A percentile compares a stretch with the other conserved stretches of the same genome.
These are phyloP conservation scores for Nemania abortiva DNA, from an alignment of 2,329 filamentous ascomycete species.

Conservation along the genomic window DNA sequence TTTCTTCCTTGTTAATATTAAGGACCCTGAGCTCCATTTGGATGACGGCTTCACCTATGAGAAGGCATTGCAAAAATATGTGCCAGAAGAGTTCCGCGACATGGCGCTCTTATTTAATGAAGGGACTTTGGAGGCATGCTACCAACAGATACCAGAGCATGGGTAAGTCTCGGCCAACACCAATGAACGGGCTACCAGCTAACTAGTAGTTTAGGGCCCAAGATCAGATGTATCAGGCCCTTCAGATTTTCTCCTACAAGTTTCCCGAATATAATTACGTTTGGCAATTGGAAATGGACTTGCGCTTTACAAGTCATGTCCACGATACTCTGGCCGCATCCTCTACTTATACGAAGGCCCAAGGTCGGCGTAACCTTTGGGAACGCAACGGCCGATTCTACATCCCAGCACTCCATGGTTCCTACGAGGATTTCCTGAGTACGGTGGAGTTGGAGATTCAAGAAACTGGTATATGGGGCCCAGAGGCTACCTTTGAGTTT, in stretches of 20 bases:
- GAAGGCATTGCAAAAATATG: background rate
- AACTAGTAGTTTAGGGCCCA: background rate
- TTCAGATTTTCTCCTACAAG: constrained; percentile 3
- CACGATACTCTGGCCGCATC: background rate
- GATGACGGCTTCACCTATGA: background rate
- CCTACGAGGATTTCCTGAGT: background rate
- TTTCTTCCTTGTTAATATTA: background rate
- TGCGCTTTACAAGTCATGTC: background rate
- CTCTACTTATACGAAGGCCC: background rate
- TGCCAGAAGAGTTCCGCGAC: constrained; percentile 2
- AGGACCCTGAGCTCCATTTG: background rate
- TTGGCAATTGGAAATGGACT: background rate
- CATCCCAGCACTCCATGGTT: background rate
- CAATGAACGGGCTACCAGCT: background rate
- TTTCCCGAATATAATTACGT: background rate
- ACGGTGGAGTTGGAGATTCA: background rate
- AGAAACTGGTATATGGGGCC: background rate
- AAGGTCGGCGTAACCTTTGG: background rate
- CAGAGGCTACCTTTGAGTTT: background rate
- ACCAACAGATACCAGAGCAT: background rate
- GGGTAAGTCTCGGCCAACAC: background rate
- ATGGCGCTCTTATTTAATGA: background rate
- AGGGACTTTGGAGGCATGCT: background rate
- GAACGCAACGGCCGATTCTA: background rate
- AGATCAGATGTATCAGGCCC: constrained; percentile 4